phyloP scores from a whole-genome alignment of 192 early-diverging fungal species.

The Backusella luteola region DNA sequence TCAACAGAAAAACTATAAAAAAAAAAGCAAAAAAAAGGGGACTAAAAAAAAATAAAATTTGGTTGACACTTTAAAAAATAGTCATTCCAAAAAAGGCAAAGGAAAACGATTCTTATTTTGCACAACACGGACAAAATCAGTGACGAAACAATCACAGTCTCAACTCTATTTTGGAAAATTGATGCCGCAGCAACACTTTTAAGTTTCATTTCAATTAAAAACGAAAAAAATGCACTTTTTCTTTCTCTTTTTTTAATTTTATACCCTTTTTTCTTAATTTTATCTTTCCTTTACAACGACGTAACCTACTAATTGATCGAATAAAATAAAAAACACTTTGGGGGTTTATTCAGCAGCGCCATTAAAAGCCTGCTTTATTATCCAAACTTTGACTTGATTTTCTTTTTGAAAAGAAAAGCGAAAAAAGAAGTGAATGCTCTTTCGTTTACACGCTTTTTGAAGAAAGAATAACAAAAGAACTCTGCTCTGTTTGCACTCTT shows the following conservation, averaged over 20 bases:
- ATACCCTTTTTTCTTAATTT: neutral
- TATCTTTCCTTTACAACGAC: neutral
- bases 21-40: neutral
- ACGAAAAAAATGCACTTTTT: neutral
- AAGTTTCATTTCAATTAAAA: neutral
- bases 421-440: neutral
- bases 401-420: neutral
- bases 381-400: neutral
- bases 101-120: neutral
- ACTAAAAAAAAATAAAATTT: neutral
- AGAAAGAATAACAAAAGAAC: neutral
- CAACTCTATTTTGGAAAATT: neutral
- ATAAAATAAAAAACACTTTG: constrained; percentile 3
- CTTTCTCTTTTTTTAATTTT: neutral
- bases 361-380: constrained; percentile 5
- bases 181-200: neutral
- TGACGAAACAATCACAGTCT: constrained; percentile 3
- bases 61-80: neutral
- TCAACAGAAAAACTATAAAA: neutral
- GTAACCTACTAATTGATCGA: neutral
- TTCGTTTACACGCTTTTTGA: neutral
- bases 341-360: neutral
- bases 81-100: neutral
- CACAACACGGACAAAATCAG: neutral
- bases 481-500: neutral